Conservation (phyloP, 2,329 filamentous ascomycete genomes). For the Blumeriella jaapii region DNA sequence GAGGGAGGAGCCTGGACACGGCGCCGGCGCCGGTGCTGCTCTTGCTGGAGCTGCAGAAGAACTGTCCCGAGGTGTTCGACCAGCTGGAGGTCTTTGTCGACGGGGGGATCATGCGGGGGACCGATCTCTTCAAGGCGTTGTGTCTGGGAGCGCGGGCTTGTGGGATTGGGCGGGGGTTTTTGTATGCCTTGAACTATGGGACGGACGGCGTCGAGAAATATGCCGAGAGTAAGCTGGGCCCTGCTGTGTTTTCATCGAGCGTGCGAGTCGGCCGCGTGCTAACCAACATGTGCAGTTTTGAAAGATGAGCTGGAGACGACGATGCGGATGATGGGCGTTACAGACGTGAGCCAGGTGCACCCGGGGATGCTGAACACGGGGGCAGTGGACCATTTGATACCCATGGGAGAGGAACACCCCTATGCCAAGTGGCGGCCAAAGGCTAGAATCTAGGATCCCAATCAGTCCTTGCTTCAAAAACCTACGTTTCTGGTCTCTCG, state of each 20-base stretch:
- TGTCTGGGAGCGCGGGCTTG: constrained; percentile 54
- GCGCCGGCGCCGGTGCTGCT: constrained; percentile 44
- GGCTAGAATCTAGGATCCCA: constrained; percentile 24
- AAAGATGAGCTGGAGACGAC: constrained; percentile 53
- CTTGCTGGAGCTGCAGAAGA: constrained; percentile 50
- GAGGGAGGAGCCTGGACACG: constrained; percentile 44
- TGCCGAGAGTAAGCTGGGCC: constrained; percentile 35
- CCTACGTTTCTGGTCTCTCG: too few relatives aligned
- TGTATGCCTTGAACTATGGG: constrained; percentile 52
- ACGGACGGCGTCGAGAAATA: constrained; percentile 42
- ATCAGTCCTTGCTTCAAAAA: too few relatives aligned
- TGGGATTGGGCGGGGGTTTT: constrained; percentile 48
- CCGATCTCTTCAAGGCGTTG: constrained; percentile 56
- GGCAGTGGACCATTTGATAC: constrained; percentile 37
- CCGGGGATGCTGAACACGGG: constrained; percentile 48
- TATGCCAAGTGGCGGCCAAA: constrained; percentile 31
- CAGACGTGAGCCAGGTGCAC: constrained; percentile 46
- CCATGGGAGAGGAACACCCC: constrained; percentile 32
- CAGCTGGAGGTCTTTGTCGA: constrained; percentile 52
- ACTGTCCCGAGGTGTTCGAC: constrained; percentile 48
- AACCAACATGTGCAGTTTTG: constrained; percentile 29
- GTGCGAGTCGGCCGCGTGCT: neutral
- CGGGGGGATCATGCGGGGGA: constrained; percentile 52
- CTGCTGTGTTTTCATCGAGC: neutral
- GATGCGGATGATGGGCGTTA: constrained; percentile 55